Conservation (phyloP, 1,284 basidiomycete genomes). For the Fomitopsis betulina region DNA sequence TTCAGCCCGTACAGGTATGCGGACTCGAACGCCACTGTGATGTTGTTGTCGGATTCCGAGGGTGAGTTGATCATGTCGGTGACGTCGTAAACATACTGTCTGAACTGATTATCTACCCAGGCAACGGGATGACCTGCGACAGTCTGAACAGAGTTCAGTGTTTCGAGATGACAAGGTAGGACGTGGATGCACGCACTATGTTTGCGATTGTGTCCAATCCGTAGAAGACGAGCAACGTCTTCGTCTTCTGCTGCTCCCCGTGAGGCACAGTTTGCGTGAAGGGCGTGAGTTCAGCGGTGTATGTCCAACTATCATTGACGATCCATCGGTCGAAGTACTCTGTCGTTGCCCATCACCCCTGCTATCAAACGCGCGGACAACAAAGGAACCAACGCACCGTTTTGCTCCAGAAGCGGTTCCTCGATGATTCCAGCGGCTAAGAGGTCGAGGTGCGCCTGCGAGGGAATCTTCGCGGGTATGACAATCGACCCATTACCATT, state of each 20-base stretch:
- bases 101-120: conserved; percentile 57
- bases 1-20: conserved; percentile 50
- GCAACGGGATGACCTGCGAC: conserved; percentile 47
- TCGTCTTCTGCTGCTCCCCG: conserved; percentile 23
- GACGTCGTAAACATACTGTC: conserved; percentile 50
- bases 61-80: conserved; percentile 35
- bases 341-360: conserved; percentile 14
- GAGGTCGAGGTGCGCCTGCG: conserved; percentile 53
- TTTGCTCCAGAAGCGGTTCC: conserved; percentile 50
- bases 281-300: conserved; percentile 49
- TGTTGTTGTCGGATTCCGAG: conserved; percentile 30
- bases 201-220: conserved; percentile 58
- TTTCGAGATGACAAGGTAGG: neutral
- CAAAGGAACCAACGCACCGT: conserved; percentile 31
- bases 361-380: neutral
- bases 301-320: conserved; percentile 57
- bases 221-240: conserved; percentile 50
- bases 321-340: conserved; percentile 58
- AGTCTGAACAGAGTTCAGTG: conserved; percentile 28
- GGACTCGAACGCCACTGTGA: conserved; percentile 50
- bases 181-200: conserved; percentile 29
- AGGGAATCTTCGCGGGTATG: conserved; percentile 49
- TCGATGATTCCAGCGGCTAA: conserved; percentile 47
- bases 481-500: conserved; percentile 51
- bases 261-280: conserved; percentile 23